Base-by-base conservation (phyloP, 2,329 filamentous ascomycete species). In the Fusarium irregulare region DNA sequence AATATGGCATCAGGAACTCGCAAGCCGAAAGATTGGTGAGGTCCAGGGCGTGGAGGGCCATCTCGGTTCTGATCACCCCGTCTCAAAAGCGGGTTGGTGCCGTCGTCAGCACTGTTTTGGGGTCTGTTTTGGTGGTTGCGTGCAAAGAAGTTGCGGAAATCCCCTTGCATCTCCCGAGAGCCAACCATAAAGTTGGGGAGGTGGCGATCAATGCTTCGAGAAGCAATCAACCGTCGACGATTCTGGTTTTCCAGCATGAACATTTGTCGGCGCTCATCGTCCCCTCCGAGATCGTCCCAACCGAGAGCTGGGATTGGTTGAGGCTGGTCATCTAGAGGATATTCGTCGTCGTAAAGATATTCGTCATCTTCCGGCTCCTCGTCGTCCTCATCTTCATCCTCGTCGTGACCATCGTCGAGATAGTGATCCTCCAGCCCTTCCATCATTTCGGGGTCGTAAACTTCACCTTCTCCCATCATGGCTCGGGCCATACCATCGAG, bases 31-130 rank as follows among this genome's bases (percentile, higher is more conserved):
- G 87, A 82, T 54, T 83, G 83, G n/a, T 83, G 80, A 30, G 86
- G 80, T 41, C 81, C 79, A 46, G 82, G 81, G 49, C 87, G 86
- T 54, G 86, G 83, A 11, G 84, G 75, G 34, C 76, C 76, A 20
- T 89, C 85, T 59, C 82, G 81, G 25, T 76, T 78, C 27, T 80
- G 74, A 23, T 82, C 81, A 49, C 77, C 80, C 47, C 93, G 91
- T 70, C 94, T 91, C 56, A 98, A 88, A 14, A 98, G 85, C 45
- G 95, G 95, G 76, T 98, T 98, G 23, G 90, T 86, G 6, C 93
- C 94, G 77, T 98, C 94, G 70, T 97, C 93, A 34, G 87, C 85
- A 28, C 85, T 85, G 60, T 87, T 85, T 55, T 87, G 81, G 32
- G 86, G 83, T 21, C 81, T 83, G 49, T 48, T 84, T 84, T 56